A percentile compares a stretch with the other conserved stretches of the same genome.
Evolutionary conservation across 192 early-diverging fungal species (phyloP).

Genomic region (Podila horticola): DNA sequence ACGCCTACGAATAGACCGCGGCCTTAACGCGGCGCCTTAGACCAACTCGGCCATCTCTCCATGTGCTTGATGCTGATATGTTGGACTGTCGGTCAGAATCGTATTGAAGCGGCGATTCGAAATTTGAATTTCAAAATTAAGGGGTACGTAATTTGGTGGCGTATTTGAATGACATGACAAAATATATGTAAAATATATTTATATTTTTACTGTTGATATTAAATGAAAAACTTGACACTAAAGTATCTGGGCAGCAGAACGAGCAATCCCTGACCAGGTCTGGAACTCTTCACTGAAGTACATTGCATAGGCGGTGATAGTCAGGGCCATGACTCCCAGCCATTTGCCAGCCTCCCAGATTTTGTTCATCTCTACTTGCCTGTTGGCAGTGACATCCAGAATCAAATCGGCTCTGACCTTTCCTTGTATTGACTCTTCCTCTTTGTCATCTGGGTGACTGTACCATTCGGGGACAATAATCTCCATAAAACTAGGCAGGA

Average conservation of each 20-base stretch:
- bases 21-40: slow-evolving; percentile 2
- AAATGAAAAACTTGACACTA: too few species aligned
- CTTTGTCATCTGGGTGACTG: neutral
- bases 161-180: too few species aligned
- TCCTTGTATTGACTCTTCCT: neutral
- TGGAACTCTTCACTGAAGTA: slow-evolving; percentile 22
- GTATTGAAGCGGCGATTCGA: too few species aligned
- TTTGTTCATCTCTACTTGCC: neutral
- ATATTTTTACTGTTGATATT: too few species aligned
- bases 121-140: too few species aligned
- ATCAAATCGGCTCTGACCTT: neutral
- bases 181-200: too few species aligned
- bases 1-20: slow-evolving; percentile 5
- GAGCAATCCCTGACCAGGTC: slow-evolving; percentile 5
- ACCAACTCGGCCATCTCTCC: too few species aligned
- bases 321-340: neutral
- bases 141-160: too few species aligned
- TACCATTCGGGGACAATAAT: slow-evolving; percentile 40
- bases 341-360: neutral
- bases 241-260: neutral
- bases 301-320: slow-evolving; percentile 3
- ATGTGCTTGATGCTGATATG: too few species aligned
- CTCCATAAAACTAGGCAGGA: slow-evolving; percentile 34
- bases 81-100: too few species aligned
- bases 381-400: neutral